Evolutionary conservation across 31 red algal species (phyloP).

Genomic region (Endocladia muricata): DNA sequence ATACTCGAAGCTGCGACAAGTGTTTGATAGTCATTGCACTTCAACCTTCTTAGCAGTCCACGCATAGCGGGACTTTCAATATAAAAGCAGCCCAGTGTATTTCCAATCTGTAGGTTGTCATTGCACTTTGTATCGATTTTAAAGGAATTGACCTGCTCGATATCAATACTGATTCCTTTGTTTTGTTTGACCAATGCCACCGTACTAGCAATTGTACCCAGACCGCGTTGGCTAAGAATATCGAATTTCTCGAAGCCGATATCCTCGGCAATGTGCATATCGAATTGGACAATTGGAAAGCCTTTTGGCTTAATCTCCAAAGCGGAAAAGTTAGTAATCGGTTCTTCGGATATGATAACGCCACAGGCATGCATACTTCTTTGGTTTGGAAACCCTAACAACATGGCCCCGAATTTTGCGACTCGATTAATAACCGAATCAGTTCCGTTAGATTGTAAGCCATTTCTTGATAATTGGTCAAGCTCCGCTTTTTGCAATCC

Average conservation of each 20-base stretch:
- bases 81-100: no score
- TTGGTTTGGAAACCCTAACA: background rate
- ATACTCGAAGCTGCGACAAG: no score
- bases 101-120: no score
- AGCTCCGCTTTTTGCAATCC: background rate
- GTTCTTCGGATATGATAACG: background rate
- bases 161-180: no score
- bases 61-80: no score
- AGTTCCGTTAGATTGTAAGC: background rate
- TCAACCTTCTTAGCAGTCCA: no score
- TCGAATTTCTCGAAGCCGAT: constrained; percentile 6
- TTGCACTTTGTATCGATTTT: no score
- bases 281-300: background rate
- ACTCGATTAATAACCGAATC: background rate
- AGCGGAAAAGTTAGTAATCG: background rate
- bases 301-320: background rate
- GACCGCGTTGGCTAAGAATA: background rate
- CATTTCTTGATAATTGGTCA: background rate
- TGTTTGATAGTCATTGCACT: no score
- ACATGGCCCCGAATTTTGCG: background rate
- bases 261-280: constrained; percentile 12
- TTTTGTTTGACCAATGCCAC: background rate
- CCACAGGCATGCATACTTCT: background rate
- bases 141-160: no score
- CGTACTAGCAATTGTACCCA: background rate